Percentiles rank a stretch among this genome's conserved stretches.
Conservation (phyloP, 2,329 filamentous ascomycete genomes). For the Penicillium sp. region DNA sequence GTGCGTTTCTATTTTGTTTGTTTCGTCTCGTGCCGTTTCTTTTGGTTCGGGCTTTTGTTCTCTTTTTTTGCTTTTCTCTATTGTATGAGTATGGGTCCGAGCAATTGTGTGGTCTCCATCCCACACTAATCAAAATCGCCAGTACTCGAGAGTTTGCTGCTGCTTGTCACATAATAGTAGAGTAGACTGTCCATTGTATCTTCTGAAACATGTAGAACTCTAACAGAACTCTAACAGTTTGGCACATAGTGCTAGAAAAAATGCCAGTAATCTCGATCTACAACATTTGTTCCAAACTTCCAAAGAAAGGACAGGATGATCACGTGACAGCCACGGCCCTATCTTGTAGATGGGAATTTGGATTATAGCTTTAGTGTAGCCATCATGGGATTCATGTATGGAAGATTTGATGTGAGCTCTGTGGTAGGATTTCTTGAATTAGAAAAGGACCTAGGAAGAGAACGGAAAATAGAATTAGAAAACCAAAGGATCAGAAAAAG, state of each 20-base stretch:
- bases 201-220: not conserved
- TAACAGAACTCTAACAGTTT: too few relatives aligned
- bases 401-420: too few relatives aligned
- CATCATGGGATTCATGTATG: too few relatives aligned
- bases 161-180: not conserved
- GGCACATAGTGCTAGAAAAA: not conserved
- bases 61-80: not conserved
- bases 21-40: not conserved
- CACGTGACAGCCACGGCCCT: not conserved
- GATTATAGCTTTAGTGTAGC: too few relatives aligned
- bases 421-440: too few relatives aligned
- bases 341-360: not conserved
- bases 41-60: not conserved
- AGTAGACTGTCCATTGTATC: not conserved
- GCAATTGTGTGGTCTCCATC: not conserved
- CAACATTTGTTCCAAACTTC: not conserved
- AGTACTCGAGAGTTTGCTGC: not conserved
- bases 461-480: too few relatives aligned
- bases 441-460: too few relatives aligned
- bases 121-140: constrained; percentile 1
- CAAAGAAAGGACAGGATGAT: not conserved
- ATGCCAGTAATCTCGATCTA: not conserved
- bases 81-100: not conserved
- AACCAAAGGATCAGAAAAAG: too few relatives aligned
- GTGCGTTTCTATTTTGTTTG: not conserved